These are phyloP conservation scores for Backusella tuberculispora DNA, from an alignment of 192 early-diverging fungal species.

Conservation along the genomic window DNA sequence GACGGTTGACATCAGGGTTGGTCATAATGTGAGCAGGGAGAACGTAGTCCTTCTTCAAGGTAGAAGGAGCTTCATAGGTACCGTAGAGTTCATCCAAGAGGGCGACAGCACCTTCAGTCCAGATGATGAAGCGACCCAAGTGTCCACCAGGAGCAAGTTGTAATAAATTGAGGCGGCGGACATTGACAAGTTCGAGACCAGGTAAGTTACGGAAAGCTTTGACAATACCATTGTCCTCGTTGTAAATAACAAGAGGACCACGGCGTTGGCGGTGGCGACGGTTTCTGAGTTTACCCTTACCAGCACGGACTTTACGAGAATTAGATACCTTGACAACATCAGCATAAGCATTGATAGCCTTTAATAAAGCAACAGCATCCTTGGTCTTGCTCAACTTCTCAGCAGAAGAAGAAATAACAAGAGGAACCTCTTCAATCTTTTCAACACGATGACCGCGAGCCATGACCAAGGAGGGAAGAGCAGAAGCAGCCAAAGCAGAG, in stretches of 20 bases:
- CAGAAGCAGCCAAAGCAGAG: conserved; percentile 96
- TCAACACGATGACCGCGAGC: conserved; percentile 98
- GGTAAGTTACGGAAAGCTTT: conserved; percentile 99
- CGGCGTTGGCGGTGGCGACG: conserved; percentile 96
- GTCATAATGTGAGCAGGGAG: conserved; percentile 86
- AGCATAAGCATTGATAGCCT: conserved; percentile 90
- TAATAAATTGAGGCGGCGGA: conserved; percentile 93
- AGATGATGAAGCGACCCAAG: conserved; percentile 99
- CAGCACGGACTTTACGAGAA: conserved; percentile 97
- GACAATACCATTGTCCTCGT: conserved; percentile 93
- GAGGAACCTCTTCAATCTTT: conserved; percentile 92
- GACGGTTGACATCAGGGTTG: conserved; percentile 93
- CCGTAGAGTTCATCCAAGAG: conserved; percentile 94
- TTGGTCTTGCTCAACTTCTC: conserved; percentile 93
- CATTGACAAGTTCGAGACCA: conserved; percentile 94
- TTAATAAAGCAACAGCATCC: conserved; percentile 90
- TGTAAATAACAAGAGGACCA: conserved; percentile 97
- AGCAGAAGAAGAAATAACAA: conserved; percentile 81
- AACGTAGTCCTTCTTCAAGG: conserved; percentile 88
- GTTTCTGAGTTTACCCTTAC: conserved; percentile 97
- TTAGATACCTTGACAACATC: conserved; percentile 96
- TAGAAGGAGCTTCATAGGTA: conserved; percentile 74
- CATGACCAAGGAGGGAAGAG: conserved; percentile 89
- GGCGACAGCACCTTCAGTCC: conserved; percentile 93
- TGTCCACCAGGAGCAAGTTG: conserved; percentile 99